Evolutionary conservation across 495 filamentous ascomycete genomes (phyloP), one percentile per base, ranked within the genome.

Genomic region (Aspergillus diversus): DNA sequence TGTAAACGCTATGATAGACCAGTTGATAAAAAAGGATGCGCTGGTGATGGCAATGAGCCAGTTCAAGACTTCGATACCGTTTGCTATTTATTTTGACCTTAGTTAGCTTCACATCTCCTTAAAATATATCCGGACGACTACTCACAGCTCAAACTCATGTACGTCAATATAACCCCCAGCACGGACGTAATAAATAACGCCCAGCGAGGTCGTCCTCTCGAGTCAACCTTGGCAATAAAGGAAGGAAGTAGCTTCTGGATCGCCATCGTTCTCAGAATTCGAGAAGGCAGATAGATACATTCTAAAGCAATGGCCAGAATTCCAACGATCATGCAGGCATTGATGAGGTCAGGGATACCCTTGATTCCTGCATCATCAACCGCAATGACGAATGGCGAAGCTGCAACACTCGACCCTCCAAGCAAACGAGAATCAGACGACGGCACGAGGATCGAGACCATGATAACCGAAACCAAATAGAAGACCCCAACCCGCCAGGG

Each of bases 401-500:
- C 52, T 9, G 57, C 51, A 2, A 48, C 33, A n/a, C 63, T 52
- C 8, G 57, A 60, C 8, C 61, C 55, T 16, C 61, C 55, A 13
- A 63, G 55, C 17, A 63, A 55, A 11, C 61, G 48, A 0, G 6
- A 7, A 12, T 63, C 61, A 13, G 55, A 54, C 5, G 49, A 59
- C 0, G 61, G 61, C 13, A 63, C 61, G 16, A 63, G 21, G 13
- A 63, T 12, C 1, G 61, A 59, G 37, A 63, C 48, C 7, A 63
- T 43, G 5, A 54, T 37, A 3, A 63, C 50, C 5, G 55, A 59
- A 9, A 59, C 12, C 48, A 59, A 33, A 17, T 59, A 63, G 31
- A 63, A 58, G n/a, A 63, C 48, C 31, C 48, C 59, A 13, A 75
- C 67, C 21, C 74, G 71, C 52, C 57, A 68, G 15, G 67, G 66